Conservation (phyloP, 1,284 basidiomycete species). For the Melampsora larici-populina region DNA sequence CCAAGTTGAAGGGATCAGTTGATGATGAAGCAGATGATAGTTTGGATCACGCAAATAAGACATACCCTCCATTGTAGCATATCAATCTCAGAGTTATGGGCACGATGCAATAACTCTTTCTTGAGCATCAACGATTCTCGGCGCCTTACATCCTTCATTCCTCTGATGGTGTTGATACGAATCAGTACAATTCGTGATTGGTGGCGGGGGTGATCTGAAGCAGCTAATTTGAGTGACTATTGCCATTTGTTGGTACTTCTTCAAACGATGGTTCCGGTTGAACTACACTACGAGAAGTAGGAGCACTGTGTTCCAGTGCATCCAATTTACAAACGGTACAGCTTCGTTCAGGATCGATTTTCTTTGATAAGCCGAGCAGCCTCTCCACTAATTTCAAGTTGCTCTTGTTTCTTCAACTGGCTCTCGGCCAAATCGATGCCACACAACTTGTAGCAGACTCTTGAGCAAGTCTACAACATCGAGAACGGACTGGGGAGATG, state of each 20-base stretch:
- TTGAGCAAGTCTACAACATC: no score
- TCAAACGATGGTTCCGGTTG: slow-evolving; percentile 5
- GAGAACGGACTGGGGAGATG: no score
- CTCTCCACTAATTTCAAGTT: slow-evolving; percentile 47
- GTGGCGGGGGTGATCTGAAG: slow-evolving; percentile 23
- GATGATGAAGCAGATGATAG: neutral
- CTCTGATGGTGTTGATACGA: slow-evolving; percentile 35
- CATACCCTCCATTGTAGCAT: slow-evolving; percentile 41
- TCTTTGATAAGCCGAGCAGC: slow-evolving; percentile 47
- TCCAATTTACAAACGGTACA: slow-evolving; percentile 48
- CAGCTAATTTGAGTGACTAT: slow-evolving; percentile 13
- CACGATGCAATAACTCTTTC: slow-evolving; percentile 43
- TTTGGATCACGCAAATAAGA: neutral
- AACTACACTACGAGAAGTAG: slow-evolving; percentile 10
- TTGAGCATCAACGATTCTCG: slow-evolving; percentile 43
- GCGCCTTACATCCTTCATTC: slow-evolving; percentile 32
- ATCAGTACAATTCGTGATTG: slow-evolving; percentile 27
- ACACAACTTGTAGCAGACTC: no score
- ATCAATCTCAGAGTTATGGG: slow-evolving; percentile 44
- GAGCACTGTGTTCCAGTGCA: slow-evolving; percentile 41
- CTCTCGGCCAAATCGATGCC: no score
- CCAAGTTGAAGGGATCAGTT: neutral
- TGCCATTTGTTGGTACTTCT: slow-evolving; percentile 11
- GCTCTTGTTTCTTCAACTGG: no score
- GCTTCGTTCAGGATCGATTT: slow-evolving; percentile 47